Evolutionary conservation across 2,329 filamentous ascomycete genomes (phyloP).

Genomic region (Diaporthe sp.): DNA sequence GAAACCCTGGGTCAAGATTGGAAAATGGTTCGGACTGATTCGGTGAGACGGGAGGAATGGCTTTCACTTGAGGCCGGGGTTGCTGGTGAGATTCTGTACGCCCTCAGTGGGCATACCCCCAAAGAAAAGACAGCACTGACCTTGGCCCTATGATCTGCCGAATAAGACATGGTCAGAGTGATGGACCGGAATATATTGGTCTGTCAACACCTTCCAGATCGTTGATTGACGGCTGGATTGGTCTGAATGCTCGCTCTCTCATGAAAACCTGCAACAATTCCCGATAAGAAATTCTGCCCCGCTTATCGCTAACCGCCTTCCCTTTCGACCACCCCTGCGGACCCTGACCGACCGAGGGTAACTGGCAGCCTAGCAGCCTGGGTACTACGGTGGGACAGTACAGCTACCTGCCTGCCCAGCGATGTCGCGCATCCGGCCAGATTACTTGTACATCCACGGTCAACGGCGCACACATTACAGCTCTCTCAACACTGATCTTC

Average conservation of each 20-base stretch:
- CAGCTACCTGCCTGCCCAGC: not conserved
- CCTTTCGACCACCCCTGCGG: not conserved
- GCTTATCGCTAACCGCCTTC: conserved; percentile 23
- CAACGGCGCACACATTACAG: not conserved
- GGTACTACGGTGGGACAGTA: too few species aligned
- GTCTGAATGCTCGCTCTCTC: not conserved
- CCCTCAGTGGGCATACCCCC: not conserved
- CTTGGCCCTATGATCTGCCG: conserved; percentile 39
- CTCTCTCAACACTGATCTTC: not conserved
- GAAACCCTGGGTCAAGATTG: not conserved
- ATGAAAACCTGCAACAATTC: conserved; percentile 31
- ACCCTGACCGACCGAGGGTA: not conserved
- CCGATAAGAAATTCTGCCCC: conserved; percentile 30
- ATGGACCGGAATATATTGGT: not conserved
- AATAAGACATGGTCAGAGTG: conserved; percentile 18
- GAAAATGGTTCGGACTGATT: not conserved
- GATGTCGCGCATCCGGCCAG: conserved; percentile 34
- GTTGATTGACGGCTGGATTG: not conserved
- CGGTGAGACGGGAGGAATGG: not conserved
- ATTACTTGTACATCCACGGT: conserved; percentile 28
- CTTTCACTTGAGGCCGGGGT: conserved; percentile 29
- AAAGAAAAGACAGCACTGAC: conserved; percentile 14
- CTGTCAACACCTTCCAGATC: not conserved
- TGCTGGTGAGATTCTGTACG: not conserved
- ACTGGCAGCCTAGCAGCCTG: too few species aligned